A percentile compares a stretch with the other conserved stretches of the same genome.
Evolutionary conservation across 768 basidiomycete genomes (phyloP).

Genomic region (Asterophora lycoperdoides): DNA sequence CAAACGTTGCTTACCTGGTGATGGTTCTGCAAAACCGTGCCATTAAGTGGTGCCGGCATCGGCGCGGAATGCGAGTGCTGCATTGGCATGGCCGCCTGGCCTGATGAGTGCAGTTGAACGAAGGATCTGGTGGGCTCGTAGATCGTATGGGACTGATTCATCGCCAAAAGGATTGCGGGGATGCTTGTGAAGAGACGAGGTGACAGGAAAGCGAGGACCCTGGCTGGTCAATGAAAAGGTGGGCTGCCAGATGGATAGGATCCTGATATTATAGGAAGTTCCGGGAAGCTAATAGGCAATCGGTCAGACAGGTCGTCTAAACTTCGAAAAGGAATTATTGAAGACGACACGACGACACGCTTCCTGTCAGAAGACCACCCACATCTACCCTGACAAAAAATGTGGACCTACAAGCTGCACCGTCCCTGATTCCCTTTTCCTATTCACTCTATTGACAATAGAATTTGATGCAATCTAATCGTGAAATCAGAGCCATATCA

Average conservation of each 20-base stretch:
- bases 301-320: conserved; percentile 14
- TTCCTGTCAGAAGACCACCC: conserved; percentile 20
- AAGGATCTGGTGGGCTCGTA: background rate
- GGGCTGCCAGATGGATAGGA: conserved; percentile 9
- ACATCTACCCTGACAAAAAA: conserved; percentile 11
- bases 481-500: conserved; percentile 5
- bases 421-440: conserved; percentile 1
- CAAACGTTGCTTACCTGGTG: conserved; percentile 5
- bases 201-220: conserved; percentile 8
- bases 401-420: conserved; percentile 11
- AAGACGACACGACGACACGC: conserved; percentile 14
- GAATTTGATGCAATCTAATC: conserved; percentile 15
- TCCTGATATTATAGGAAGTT: conserved; percentile 10
- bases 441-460: background rate
- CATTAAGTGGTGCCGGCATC: conserved; percentile 3
- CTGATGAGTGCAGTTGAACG: conserved; percentile 1
- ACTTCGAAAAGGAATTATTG: conserved; percentile 14
- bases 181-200: background rate
- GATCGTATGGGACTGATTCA: background rate
- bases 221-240: background rate
- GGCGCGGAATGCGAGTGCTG: conserved; percentile 1
- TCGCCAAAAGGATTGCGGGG: background rate
- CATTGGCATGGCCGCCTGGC: conserved; percentile 1
- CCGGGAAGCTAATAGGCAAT: conserved; percentile 9
- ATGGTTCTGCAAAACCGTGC: background rate